phyloP scores from a whole-genome alignment of 345 rosid genomes.

The Moringa oleifera region DNA sequence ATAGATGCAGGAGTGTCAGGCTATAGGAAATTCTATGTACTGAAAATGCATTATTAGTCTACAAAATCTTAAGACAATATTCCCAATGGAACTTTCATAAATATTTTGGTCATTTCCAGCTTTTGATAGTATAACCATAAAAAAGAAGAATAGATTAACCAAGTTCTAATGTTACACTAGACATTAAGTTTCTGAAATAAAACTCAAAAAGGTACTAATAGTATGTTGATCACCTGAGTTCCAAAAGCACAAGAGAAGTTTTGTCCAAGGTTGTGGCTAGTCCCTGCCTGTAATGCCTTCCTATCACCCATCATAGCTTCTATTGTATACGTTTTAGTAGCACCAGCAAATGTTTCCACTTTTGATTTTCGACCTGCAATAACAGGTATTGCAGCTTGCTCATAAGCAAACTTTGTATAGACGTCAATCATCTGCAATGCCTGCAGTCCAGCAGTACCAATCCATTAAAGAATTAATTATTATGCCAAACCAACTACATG shows the following conservation, averaged over 20 bases:
- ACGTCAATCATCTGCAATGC: constrained; percentile 83
- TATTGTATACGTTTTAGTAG: constrained; percentile 78
- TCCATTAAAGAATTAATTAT: constrained; percentile 15
- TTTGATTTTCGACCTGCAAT: constrained; percentile 86
- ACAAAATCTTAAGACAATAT: no score
- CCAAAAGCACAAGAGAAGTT: constrained; percentile 89
- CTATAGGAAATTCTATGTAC: no score
- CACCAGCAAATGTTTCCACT: constrained; percentile 91
- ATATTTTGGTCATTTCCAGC: no score
- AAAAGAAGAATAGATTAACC: neutral
- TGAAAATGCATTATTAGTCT: no score
- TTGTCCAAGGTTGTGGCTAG: constrained; percentile 91
- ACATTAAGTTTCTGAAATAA: neutral
- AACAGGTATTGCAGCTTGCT: constrained; percentile 95
- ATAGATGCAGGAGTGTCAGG: no score
- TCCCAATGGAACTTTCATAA: no score
- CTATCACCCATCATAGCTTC: constrained; percentile 99
- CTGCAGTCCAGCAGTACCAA: constrained; percentile 45
- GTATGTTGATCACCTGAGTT: constrained; percentile 48
- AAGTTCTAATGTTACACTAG: neutral
- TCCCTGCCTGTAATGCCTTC: constrained; percentile 93
- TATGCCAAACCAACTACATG: neutral
- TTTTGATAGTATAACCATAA: no score
- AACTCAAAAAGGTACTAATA: neutral
- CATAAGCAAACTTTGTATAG: constrained; percentile 83